Conservation (phyloP, 78 protist species). For the Protostelium mycophagum region DNA sequence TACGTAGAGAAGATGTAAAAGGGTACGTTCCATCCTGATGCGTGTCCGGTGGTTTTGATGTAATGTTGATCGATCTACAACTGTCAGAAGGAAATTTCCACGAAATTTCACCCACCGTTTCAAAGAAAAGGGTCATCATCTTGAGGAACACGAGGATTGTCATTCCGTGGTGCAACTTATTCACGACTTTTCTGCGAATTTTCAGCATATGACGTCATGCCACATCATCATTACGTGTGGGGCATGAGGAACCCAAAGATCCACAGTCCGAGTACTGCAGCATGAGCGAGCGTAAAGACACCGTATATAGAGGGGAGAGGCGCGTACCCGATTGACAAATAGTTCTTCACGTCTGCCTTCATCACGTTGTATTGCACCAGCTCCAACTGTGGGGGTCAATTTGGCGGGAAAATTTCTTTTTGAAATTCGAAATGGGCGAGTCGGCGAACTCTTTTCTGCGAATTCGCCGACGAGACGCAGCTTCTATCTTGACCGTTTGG, state of each 20-base stretch:
- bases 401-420: not conserved
- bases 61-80: constrained; percentile 53
- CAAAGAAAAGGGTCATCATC: constrained; percentile 19
- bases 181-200: constrained; percentile 20
- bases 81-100: no score
- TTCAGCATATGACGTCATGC: not conserved
- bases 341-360: constrained; percentile 13
- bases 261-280: constrained; percentile 22
- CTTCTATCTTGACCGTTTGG: not conserved
- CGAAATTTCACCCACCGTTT: constrained; percentile 16
- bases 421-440: not conserved
- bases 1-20: constrained; percentile 63
- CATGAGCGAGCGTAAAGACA: constrained; percentile 16
- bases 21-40: constrained; percentile 58
- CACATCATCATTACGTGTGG: constrained; percentile 20
- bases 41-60: constrained; percentile 52
- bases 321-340: constrained; percentile 31
- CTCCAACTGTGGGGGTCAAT: constrained; percentile 13
- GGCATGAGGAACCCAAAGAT: constrained; percentile 22
- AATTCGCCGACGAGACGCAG: not conserved
- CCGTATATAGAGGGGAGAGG: constrained; percentile 37
- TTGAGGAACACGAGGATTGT: constrained; percentile 20
- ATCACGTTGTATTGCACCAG: constrained; percentile 39
- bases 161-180: constrained; percentile 27
- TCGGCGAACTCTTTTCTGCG: not conserved